Conservation (phyloP, 169 alveolate species). For the Eimeria acervulina region DNA sequence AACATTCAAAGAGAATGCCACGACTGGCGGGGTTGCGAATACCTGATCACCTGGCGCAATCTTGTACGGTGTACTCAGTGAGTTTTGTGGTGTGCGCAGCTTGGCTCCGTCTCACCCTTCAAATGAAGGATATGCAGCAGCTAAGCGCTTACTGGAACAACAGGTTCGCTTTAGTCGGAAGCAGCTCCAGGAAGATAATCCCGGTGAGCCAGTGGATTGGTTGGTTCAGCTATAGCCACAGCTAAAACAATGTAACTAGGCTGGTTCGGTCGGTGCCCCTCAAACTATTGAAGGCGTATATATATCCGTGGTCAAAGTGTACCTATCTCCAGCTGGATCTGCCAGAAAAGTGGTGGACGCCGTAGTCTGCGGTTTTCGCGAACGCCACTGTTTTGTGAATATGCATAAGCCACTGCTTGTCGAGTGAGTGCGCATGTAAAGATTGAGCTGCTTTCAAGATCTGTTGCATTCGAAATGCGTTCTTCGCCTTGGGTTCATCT, state of each 20-base stretch:
- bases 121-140: slow-evolving; percentile 86
- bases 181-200: slow-evolving; percentile 43
- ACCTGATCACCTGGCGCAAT: background rate
- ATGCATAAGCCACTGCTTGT: background rate
- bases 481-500: background rate
- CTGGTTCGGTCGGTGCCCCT: background rate
- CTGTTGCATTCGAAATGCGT: background rate
- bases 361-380: background rate
- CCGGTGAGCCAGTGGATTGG: background rate
- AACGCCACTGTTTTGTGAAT: background rate
- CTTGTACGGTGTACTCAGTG: background rate
- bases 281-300: background rate
- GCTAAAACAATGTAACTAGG: background rate
- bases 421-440: background rate
- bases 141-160: slow-evolving; percentile 85
- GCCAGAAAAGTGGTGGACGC: background rate
- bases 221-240: background rate
- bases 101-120: slow-evolving; percentile 85
- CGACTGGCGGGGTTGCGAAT: background rate
- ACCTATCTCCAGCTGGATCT: background rate
- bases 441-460: background rate
- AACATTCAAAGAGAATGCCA: background rate
- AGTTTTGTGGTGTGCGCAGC: slow-evolving; percentile 47
- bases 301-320: background rate
- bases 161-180: slow-evolving; percentile 72